Evolutionary conservation across 495 filamentous ascomycete genomes (phyloP), one percentile per base, ranked within the genome.

Genomic region (Aspergillus ostianus): DNA sequence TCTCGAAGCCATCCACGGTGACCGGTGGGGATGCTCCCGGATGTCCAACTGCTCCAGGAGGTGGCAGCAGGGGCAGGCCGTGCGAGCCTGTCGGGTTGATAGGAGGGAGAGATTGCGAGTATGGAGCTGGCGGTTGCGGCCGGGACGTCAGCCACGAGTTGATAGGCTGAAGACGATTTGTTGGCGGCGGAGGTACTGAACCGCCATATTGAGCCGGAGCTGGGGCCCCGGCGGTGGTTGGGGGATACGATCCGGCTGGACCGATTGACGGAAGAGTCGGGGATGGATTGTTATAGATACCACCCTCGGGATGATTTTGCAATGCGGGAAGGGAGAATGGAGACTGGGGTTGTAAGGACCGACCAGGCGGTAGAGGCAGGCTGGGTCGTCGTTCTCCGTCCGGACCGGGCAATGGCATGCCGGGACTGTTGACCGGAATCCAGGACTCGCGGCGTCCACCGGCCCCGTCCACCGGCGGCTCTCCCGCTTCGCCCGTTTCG

Each of bases 321-420:
- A 80, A 60, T 0, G 76, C 73, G 17, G 77, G 77, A 3, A 80
- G 67, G 0, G 75, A 73, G 53, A 75, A 80, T 6, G 75, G 71
- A 0, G 76, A 76, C 41, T 73, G 71, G 0, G 77, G 76, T 36
- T 74, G 74, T 59, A 77, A 61, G 2, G 71, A 64, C 6, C 68
- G 73, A 29, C 65, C 67, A 48, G 69, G 74, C 0, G 73, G 77
- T 15, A 79, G 56, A 29, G 76, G 77, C 4, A 79, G 72, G 46
- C 77, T 81, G 4, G 76, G 77, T 18, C 75, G 76, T 32, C 77
- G 75, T 53, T 77, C 77, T 18, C 70, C 69, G 19, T 79, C 76
- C 6, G 72, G 69, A 21, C 68, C 59, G 1, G 75, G 74, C 0
- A 70, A 63, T 8, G 75, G 71, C 47, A 77, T 61, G 10, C 72